Evolutionary conservation across 495 filamentous ascomycete species (phyloP).

Genomic region (Aspergillus mulundensis): DNA sequence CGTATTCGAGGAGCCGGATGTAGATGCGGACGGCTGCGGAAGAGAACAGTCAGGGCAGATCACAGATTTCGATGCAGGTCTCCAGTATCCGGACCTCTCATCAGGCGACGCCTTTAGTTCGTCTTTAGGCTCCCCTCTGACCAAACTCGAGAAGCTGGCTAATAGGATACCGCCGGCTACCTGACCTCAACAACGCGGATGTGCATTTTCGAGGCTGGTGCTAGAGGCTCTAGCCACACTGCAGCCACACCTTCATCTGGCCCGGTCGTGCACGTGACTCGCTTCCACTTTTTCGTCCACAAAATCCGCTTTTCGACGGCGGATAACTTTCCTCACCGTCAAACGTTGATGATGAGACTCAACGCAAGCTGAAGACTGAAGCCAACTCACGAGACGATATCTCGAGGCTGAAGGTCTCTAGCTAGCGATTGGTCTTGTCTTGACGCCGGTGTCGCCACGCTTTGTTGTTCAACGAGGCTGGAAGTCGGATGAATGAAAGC

Average conservation of each 20-base stretch:
- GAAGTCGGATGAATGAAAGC: conserved; percentile 1
- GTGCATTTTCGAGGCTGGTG: not conserved
- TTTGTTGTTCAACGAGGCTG: conserved; percentile 1
- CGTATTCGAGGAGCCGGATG: not conserved
- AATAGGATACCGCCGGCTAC: no score
- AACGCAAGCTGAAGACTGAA: not conserved
- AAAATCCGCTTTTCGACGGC: not conserved
- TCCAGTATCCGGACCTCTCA: not conserved
- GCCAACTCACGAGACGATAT: not conserved
- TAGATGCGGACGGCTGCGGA: not conserved
- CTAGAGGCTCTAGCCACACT: not conserved
- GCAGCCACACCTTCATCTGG: not conserved
- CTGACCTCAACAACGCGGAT: no score
- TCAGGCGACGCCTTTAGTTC: not conserved
- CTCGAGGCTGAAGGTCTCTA: not conserved
- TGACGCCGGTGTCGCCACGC: not conserved
- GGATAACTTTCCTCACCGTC: not conserved
- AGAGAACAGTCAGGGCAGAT: not conserved
- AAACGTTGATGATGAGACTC: not conserved
- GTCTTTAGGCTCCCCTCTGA: not conserved
- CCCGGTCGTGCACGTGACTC: conserved; percentile 4
- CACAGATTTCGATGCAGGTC: not conserved
- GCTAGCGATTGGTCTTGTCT: not conserved
- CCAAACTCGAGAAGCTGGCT: not conserved
- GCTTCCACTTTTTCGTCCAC: conserved; percentile 9